Evolutionary conservation across 805 yeast genomes (phyloP), one percentile per base, ranked within the genome.

Genomic region (Kazachstania africana): DNA sequence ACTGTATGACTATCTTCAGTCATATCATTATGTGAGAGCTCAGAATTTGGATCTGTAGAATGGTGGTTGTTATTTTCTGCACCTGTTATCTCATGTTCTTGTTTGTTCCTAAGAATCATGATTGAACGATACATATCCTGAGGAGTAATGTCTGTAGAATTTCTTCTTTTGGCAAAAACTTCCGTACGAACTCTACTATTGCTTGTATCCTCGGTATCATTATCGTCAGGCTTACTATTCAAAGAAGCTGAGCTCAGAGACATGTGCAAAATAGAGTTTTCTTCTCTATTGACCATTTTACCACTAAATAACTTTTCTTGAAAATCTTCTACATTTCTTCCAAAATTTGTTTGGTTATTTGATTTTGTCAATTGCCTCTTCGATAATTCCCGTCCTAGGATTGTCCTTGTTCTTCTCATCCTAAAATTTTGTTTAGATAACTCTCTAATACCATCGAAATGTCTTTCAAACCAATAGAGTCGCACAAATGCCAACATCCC

Each of bases 381-480:
- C 1, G 58, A 52, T 28, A 50, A 31, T 34, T 56, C 57, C 32
- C 59, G 44, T 24, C 48, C 53, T 25, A 54, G 27, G 16, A 55
- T 47, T 0, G 61, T 56, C 37, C 44, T 55, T 0, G 85, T 73
- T 37, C 95, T 65, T 46, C 98, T 72, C 79, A 85, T 75, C 48
- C 73, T 72, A 53, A 75, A 79, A 51, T 87, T 80, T 36, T 72
- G 51, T 47, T 79, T 81, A n/a, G 96, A 82, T 32, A 68, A 67
- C 36, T 66, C 72, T 38, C 78, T 78, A 52, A 91, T 87, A 42
- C 78, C 73, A 50, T 83, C 88, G 55, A 91, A 84, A 44, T 78
- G 70, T 41, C 83, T 70, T 52, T 85, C 94, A 56, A 82, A 91
- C 83, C 94, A 81, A 52, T 81, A 82, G 28, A 91, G 61, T 31